Evolutionary conservation across 2,329 filamentous ascomycete genomes (phyloP), one percentile per base, ranked within the genome.

Genomic region (Hypoxylon sp.): DNA sequence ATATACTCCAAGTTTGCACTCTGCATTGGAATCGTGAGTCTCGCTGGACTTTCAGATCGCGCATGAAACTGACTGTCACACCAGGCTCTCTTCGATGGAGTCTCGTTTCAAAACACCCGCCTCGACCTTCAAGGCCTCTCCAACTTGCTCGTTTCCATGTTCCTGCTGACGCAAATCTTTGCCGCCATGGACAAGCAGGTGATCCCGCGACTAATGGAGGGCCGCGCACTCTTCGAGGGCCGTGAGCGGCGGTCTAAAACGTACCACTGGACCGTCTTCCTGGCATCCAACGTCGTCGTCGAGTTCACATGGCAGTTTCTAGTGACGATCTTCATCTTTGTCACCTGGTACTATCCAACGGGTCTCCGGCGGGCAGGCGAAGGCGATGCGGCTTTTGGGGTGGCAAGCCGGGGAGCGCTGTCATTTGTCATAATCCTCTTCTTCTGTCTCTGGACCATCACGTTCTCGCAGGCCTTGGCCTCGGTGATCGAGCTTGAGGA

Each of bases 211-310:
- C 94, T 97, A 71, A 90, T 94, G 71, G 89, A 90, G 19, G 91
- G 94, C 74, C 90, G 93, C 50, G 87, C 89, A 3, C 82, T 96
- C 0, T 96, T 94, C 79, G 93, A 96, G 80, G 91, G 90, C 31
- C 92, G 92, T 35, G 93, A 96, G 80, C 88, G 92, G 2, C 92
- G 91, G 0, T 92, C 90, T 53, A 94, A 94, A 81, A 88, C 92
- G 0, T 97, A 97, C 80, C 89, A 88, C 46, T 97, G 93, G 93
- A 88, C 90, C 76, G 88, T 92, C 2, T 97, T 96, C 77, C 91
- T 96, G 84, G 82, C 94, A 13, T 88, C 91, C 61, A 92, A 94
- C 77, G 91, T 97, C 67, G 80, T 94, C 24, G 92, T 95, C 63
- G 94, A 97, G 79, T 81, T 97, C 1, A 91, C 22, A 0, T 70